Percentiles rank a stretch among this genome's conserved stretches.
These are phyloP conservation scores for Lipomyces japonicus DNA, from an alignment of 805 yeast genomes.

Conservation along the genomic window DNA sequence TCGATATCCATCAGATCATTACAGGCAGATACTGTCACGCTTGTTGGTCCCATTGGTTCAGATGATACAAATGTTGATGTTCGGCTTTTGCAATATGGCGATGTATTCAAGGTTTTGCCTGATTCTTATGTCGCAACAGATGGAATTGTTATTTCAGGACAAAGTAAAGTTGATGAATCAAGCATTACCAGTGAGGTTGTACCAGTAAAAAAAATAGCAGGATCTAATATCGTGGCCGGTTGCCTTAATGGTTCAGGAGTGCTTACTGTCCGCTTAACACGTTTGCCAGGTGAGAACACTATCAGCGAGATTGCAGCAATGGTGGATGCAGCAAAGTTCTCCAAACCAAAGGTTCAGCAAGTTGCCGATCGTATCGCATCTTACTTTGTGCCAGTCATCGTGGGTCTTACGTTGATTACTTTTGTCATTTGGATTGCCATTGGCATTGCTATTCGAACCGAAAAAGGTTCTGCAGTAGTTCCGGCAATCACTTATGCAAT, in stretches of 20 bases:
- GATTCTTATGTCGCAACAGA: slow-evolving; percentile 42
- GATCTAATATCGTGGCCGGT: slow-evolving; percentile 69
- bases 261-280: slow-evolving; percentile 50
- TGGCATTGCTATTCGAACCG: slow-evolving; percentile 56
- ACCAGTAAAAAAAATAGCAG: slow-evolving; percentile 55
- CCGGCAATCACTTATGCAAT: slow-evolving; percentile 22
- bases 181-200: slow-evolving; percentile 79
- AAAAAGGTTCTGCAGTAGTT: slow-evolving; percentile 3
- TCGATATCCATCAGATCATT: slow-evolving; percentile 4
- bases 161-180: slow-evolving; percentile 80
- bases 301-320: slow-evolving; percentile 64
- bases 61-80: not conserved
- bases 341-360: slow-evolving; percentile 66
- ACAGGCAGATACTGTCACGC: slow-evolving; percentile 9
- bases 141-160: slow-evolving; percentile 63
- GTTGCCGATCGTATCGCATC: slow-evolving; percentile 65
- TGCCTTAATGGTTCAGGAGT: slow-evolving; percentile 57
- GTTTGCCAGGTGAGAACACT: slow-evolving; percentile 35
- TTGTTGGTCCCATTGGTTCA: not conserved
- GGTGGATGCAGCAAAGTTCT: slow-evolving; percentile 61
- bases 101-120: slow-evolving; percentile 1
- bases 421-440: slow-evolving; percentile 57
- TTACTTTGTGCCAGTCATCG: slow-evolving; percentile 64
- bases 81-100: slow-evolving; percentile 13
- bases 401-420: slow-evolving; percentile 57